Conservation (phyloP, 164 flowering plant species). For the Hamamelis virginiana region DNA sequence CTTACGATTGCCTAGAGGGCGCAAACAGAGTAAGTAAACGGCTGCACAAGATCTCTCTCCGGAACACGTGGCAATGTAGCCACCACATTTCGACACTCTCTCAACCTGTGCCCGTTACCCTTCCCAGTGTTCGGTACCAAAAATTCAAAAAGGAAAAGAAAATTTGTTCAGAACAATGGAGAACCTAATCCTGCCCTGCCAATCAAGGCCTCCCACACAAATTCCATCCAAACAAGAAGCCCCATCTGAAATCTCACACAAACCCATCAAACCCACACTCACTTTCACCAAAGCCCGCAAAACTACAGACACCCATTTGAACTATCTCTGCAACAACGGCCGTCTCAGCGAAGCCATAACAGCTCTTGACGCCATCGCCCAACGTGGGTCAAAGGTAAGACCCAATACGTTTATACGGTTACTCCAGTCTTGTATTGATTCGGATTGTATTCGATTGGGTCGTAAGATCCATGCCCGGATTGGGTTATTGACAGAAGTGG, state of each 20-base stretch:
- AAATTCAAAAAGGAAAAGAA: not conserved
- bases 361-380: constrained; percentile 41
- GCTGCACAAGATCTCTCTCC: too few relatives aligned
- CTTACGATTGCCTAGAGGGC: too few relatives aligned
- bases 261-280: constrained; percentile 14
- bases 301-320: constrained; percentile 31
- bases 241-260: constrained; percentile 20
- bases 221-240: constrained; percentile 15
- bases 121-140: too few relatives aligned
- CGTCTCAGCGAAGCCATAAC: constrained; percentile 41
- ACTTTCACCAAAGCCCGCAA: constrained; percentile 21
- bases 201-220: constrained; percentile 26
- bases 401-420: constrained; percentile 34
- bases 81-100: too few relatives aligned
- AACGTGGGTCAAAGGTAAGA: constrained; percentile 34
- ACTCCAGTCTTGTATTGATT: constrained; percentile 49
- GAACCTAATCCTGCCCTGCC: constrained; percentile 24
- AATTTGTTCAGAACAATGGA: constrained; percentile 23
- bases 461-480: constrained; percentile 47
- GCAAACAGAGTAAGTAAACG: too few relatives aligned
- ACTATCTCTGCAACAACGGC: constrained; percentile 40
- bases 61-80: too few relatives aligned
- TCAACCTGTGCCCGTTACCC: too few relatives aligned
- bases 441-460: constrained; percentile 36
- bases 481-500: constrained; percentile 18